Conservation (phyloP, 371 early-diverging fungal species). For the Saksenaea vasiformis region DNA sequence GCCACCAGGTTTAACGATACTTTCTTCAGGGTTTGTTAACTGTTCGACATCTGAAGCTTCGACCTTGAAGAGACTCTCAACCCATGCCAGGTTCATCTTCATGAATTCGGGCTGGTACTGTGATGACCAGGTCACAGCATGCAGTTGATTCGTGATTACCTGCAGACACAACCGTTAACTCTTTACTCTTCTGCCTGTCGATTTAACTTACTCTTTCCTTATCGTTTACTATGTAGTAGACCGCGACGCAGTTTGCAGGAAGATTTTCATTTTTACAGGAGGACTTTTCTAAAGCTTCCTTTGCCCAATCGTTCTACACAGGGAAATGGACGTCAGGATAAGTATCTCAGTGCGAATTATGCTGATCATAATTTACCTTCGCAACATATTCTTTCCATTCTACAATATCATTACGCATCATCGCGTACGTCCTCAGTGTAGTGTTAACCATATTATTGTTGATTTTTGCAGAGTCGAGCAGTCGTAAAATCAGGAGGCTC, state of each 20-base stretch:
- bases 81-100: constrained; percentile 17
- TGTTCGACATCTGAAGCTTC: constrained; percentile 17
- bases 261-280: neutral
- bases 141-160: constrained; percentile 1
- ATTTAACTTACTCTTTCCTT: constrained; percentile 3
- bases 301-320: neutral
- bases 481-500: too few relatives aligned
- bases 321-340: neutral
- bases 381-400: constrained; percentile 16
- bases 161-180: neutral
- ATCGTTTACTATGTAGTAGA: constrained; percentile 16
- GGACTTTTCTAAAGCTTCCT: constrained; percentile 4
- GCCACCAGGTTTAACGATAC: constrained; percentile 20
- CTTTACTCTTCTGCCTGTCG: neutral
- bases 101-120: constrained; percentile 20
- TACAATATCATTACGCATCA: constrained; percentile 10
- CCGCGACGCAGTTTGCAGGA: constrained; percentile 12
- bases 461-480: neutral
- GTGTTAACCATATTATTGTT: constrained; percentile 13
- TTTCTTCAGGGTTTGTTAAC: constrained; percentile 20
- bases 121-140: constrained; percentile 14
- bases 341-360: neutral
- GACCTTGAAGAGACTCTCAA: constrained; percentile 14
- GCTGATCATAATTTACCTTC: neutral
- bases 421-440: constrained; percentile 12